Evolutionary conservation across 352 stramenopile species (phyloP).

Genomic region (Pythium apleroticum): DNA sequence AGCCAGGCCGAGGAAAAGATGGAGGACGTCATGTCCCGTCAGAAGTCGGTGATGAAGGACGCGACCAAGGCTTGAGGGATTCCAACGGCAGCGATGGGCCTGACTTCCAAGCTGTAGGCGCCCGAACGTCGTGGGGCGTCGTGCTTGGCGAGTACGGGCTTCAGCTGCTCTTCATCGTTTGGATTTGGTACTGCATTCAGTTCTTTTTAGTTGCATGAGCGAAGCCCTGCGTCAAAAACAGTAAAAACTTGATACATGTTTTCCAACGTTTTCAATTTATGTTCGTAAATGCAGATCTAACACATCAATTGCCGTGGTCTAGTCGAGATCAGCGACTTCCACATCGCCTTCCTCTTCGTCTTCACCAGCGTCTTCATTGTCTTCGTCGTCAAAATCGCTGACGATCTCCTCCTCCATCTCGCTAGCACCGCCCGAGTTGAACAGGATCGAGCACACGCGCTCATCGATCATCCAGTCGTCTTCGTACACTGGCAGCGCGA

Average conservation of each 20-base stretch:
- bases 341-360: conserved; percentile 15
- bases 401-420: conserved; percentile 29
- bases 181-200: conserved; percentile 28
- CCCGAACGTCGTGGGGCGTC: not conserved
- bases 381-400: conserved; percentile 35
- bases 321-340: conserved; percentile 21
- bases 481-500: conserved; percentile 65
- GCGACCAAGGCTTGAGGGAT: conserved; percentile 27
- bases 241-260: conserved; percentile 8
- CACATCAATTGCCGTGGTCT: conserved; percentile 9
- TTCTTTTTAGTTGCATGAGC: conserved; percentile 28
- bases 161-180: conserved; percentile 21
- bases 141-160: not conserved
- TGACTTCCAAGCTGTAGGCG: conserved; percentile 14
- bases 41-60: conserved; percentile 32
- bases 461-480: conserved; percentile 82
- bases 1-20: conserved; percentile 31
- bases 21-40: conserved; percentile 25
- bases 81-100: conserved; percentile 9
- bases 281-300: not conserved
- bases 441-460: conserved; percentile 74
- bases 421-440: conserved; percentile 38
- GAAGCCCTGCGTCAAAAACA: not conserved
- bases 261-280: not conserved
- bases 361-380: conserved; percentile 26